Evolutionary conservation across 352 stramenopile species (phyloP), one percentile per base, ranked within the genome.

Genomic region (Pythium grandisporangium): DNA sequence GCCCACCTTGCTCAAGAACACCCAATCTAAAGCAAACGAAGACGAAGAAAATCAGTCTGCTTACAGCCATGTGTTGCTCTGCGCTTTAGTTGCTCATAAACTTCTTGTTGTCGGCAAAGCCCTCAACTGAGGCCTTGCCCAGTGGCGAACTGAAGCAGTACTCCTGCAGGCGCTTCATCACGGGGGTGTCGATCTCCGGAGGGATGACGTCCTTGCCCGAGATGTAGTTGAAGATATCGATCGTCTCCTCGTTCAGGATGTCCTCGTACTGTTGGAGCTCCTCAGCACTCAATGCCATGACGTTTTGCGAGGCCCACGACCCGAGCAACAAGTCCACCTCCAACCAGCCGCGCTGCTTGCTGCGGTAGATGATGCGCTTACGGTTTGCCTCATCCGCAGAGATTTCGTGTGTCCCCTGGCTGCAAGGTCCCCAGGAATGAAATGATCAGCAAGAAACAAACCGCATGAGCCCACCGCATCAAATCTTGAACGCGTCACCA

Each of bases 181-280:
- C 70, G 26, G 81, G 75, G 23, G 76, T 91, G 50, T 91, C 58
- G n/a, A 95, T 51, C 40, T 59, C 51, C 30, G 83, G 66, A 0
- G 93, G 93, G 25, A 96, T 62, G 45, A 70, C 44, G 45, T 75
- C 76, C 54, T 96, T 87, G 38, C 88, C 71, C 5, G 89, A 97
- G 51, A 98, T 90, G 48, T 97, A 93, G 66, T 98, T 98, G 72
- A 97, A 98, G 60, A 98, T 98, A 72, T 98, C 94, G 57, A 98
- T 97, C 7, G 94, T 98, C 67, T 98, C 94, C 53, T 94, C 73
- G 66, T 98, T 98, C 23, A 98, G 65, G 63, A 98, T 97, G 48
- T 82, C 69, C 60, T 98, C 94, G 69, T 96, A 98, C 55, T 97
- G 64, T 55, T 95, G 58, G 20, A 97, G 58, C 55, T 98, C 86